Conservation (phyloP, 768 basidiomycete genomes). For the Calocera cornea region DNA sequence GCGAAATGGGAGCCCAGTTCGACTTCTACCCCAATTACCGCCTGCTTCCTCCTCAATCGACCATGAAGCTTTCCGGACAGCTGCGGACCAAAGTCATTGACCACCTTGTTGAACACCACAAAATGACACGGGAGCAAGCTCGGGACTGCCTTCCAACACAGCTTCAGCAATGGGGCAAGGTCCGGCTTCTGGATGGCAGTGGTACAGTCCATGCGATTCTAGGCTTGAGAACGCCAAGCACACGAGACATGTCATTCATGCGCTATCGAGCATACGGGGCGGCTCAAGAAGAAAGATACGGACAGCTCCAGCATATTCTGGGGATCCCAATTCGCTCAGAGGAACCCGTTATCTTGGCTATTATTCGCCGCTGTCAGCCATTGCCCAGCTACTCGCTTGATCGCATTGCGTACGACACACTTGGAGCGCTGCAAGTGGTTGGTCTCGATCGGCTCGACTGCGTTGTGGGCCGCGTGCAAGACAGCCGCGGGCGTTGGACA, state of each 20-base stretch:
- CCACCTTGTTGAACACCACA: not conserved
- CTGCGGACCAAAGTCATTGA: not conserved
- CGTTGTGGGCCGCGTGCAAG: not conserved
- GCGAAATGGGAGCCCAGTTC: not conserved
- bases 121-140: not conserved
- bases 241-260: not conserved
- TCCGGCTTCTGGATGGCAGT: not conserved
- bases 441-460: not conserved
- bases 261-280: not conserved
- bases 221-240: not conserved
- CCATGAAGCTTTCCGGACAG: not conserved
- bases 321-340: not conserved
- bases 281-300: not conserved
- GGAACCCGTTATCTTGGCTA: not conserved
- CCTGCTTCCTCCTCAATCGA: not conserved
- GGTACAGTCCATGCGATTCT: not conserved
- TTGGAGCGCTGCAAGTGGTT: not conserved
- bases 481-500: not conserved
- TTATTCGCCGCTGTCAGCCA: not conserved
- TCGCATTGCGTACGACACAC: not conserved
- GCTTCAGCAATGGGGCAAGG: not conserved
- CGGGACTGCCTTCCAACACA: not conserved
- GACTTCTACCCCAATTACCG: not conserved
- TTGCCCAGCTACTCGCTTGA: not conserved
- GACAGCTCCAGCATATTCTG: not conserved